Conservation (phyloP, 2,329 filamentous ascomycete genomes). For the Meredithiella fracta region DNA sequence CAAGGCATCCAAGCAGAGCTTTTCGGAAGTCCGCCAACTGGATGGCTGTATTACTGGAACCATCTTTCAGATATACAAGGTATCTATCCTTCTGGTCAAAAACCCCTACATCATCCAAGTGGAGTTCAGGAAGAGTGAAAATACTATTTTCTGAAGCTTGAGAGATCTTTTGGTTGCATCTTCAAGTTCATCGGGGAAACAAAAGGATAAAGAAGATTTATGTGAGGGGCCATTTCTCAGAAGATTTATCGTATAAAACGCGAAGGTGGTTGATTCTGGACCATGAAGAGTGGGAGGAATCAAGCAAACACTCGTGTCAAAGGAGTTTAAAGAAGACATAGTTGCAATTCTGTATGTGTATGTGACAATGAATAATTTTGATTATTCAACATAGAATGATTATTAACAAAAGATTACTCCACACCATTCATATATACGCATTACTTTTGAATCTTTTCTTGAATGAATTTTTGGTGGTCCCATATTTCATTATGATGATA, state of each 20-base stretch:
- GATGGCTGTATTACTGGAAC: conserved; percentile 17
- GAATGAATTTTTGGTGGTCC: too few species aligned
- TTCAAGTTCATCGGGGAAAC: conserved; percentile 32
- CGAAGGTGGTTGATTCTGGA: conserved; percentile 34
- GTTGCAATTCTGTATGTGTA: too few species aligned
- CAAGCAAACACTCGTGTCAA: neutral
- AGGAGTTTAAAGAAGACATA: neutral
- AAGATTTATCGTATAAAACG: conserved; percentile 44
- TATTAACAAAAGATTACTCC: too few species aligned
- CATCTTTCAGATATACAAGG: conserved; percentile 30
- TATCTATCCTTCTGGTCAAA: conserved; percentile 34
- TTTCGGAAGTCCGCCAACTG: neutral
- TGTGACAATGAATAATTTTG: too few species aligned
- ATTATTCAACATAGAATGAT: too few species aligned
- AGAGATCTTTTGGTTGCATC: conserved; percentile 22
- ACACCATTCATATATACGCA: too few species aligned
- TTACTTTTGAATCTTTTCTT: too few species aligned
- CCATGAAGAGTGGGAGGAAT: neutral
- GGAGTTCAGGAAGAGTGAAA: conserved; percentile 17
- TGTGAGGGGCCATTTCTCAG: conserved; percentile 48
- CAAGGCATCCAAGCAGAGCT: neutral
- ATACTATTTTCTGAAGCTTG: neutral
- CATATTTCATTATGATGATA: too few species aligned
- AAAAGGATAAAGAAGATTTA: conserved; percentile 53
- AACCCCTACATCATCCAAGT: conserved; percentile 26